These are phyloP conservation scores for Carex myosuroides DNA, from an alignment of 176 grass and related monocot species.

Conservation along the genomic window DNA sequence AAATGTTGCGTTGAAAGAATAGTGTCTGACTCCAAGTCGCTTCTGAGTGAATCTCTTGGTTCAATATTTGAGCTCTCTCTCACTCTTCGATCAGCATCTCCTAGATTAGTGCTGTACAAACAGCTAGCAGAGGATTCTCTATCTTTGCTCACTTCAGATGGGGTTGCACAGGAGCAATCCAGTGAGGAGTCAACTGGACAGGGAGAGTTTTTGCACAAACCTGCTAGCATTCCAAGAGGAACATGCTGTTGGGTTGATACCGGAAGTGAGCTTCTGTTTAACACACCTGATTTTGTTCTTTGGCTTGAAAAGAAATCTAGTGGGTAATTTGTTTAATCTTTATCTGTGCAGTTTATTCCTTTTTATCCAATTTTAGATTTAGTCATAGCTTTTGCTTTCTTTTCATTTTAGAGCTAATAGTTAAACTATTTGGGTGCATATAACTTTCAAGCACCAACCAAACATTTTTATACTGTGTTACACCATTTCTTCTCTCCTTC, in stretches of 20 bases:
- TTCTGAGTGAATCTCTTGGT: constrained; percentile 64
- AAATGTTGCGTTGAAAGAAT: constrained; percentile 83
- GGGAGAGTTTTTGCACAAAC: constrained; percentile 11
- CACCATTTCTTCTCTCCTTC: not conserved
- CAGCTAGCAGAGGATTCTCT: constrained; percentile 87
- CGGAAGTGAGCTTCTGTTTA: constrained; percentile 55
- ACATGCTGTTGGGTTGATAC: constrained; percentile 94
- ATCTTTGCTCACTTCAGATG: constrained; percentile 45
- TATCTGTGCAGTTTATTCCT: constrained; percentile 22
- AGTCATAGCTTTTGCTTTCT: not conserved
- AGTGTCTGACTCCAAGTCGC: constrained; percentile 46
- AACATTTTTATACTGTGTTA: not conserved
- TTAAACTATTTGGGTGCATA: not conserved
- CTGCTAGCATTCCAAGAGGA: constrained; percentile 34
- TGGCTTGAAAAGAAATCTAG: constrained; percentile 57
- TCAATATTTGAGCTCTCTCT: constrained; percentile 91
- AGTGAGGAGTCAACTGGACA: constrained; percentile 30
- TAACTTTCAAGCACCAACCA: not conserved
- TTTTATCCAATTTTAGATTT: not conserved
- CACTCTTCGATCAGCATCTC: constrained; percentile 83
- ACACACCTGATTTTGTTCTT: constrained; percentile 41
- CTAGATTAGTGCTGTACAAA: constrained; percentile 72
- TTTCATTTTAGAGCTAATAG: not conserved
- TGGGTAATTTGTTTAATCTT: constrained; percentile 37
- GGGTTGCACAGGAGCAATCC: constrained; percentile 30